Evolutionary conservation across 2,329 filamentous ascomycete genomes (phyloP).

Genomic region (Aureobasidium sp.): DNA sequence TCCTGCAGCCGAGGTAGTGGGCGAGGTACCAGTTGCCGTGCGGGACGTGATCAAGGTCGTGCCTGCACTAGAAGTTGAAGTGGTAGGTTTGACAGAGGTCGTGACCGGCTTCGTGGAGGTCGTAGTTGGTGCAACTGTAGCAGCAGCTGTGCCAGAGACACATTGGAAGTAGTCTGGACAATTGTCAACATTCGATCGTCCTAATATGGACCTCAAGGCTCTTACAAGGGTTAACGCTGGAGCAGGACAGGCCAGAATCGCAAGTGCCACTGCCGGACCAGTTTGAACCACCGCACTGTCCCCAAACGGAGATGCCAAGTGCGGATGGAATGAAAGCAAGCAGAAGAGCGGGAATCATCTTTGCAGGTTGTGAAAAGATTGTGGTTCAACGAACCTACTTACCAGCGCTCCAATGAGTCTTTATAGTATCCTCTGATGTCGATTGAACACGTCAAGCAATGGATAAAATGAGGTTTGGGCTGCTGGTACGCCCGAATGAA

Average conservation of each 20-base stretch:
- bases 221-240: constrained; percentile 17
- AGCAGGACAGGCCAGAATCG: constrained; percentile 16
- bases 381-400: neutral
- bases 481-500: neutral
- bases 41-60: neutral
- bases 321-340: constrained; percentile 14
- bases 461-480: neutral
- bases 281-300: constrained; percentile 15
- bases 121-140: constrained; percentile 12
- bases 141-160: constrained; percentile 17
- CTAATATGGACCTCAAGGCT: too few relatives aligned
- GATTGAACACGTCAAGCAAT: neutral
- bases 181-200: neutral
- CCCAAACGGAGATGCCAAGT: constrained; percentile 14
- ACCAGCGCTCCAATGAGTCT: neutral
- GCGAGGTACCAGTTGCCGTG: constrained; percentile 8
- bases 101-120: constrained; percentile 18
- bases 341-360: constrained; percentile 4
- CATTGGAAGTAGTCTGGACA: constrained; percentile 21
- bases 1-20: constrained; percentile 26
- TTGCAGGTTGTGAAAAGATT: neutral
- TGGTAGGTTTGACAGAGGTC: constrained; percentile 9
- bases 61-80: constrained; percentile 1
- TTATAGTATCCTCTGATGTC: neutral
- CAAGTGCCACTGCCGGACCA: constrained; percentile 16